Conservation (phyloP, 495 filamentous ascomycete genomes). For the Cercophora samala region DNA sequence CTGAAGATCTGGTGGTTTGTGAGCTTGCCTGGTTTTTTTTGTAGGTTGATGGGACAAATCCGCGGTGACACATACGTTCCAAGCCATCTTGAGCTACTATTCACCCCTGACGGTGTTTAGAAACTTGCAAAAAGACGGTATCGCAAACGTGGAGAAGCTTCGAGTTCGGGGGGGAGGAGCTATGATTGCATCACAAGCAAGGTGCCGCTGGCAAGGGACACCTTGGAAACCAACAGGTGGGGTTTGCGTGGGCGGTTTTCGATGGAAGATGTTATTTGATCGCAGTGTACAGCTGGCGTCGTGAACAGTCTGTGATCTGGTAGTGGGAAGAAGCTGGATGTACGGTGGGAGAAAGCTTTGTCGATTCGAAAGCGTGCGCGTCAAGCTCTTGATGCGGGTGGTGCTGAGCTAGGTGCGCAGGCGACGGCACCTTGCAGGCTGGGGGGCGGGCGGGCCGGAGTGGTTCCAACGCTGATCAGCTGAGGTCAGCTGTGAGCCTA, state of each 20-base stretch:
- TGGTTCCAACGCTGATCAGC: neutral
- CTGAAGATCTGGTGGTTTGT: constrained; percentile 60
- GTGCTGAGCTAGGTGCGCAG: neutral
- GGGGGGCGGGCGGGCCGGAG: neutral
- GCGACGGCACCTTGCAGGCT: neutral
- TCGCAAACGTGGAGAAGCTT: neutral
- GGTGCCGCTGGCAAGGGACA: constrained; percentile 6
- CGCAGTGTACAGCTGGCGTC: neutral
- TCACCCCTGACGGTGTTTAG: neutral
- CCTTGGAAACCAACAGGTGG: constrained; percentile 1
- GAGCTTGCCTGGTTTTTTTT: neutral
- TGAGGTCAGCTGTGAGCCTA: neutral
- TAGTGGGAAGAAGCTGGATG: neutral
- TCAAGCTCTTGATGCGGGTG: neutral
- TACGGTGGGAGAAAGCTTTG: neutral
- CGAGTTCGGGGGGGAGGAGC: neutral
- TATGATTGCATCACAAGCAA: constrained; percentile 6
- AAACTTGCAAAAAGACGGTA: neutral
- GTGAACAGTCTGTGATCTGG: neutral
- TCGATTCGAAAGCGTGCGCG: neutral
- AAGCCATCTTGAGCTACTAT: neutral
- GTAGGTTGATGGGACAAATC: neutral
- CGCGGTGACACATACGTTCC: neutral
- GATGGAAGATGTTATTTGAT: neutral
- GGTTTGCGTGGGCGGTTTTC: neutral